Base-by-base conservation (phyloP, 1,284 basidiomycete genomes). In the Trichosporon inkin region DNA sequence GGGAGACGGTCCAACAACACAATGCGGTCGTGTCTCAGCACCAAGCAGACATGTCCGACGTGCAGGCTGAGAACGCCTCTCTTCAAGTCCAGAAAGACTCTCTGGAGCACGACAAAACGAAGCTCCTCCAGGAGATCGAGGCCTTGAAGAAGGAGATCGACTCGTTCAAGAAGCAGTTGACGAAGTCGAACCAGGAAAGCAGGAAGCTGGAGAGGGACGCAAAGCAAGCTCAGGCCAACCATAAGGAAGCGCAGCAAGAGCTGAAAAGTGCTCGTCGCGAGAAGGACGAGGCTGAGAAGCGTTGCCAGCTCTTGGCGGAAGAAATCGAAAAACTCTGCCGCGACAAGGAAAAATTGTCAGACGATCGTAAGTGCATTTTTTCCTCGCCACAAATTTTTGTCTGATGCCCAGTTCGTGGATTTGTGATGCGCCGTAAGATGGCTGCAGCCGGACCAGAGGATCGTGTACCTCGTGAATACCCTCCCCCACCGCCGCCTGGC, bases 181-280 rank as follows among this genome's bases (percentile, higher is more conserved):
- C 44, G 14, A 49, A 49, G 44, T 28, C 24, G 14, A 49, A 32
- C 13, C 44, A 49, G 14, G 44, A 49, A 16, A 49, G 1, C 53
- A 44, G 36, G 28, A 38, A 51, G 37, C 53, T 58, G 20, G 54
- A 58, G 40, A 55, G 24, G 10, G 62, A 61, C 14, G 51, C 35
- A 6, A 39, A 58, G 36, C 54, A 58, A 51, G 40, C 60, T 11
- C 32, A 60, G 28, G 20, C 20, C 20, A 57, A 63, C 22, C 52
- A 55, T 14, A 55, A 52, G 37, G 24, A 34, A 22, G 35, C 49
- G 1, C 52, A 57, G 53, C 58, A 60, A 20, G 49, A 39, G 10
- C 28, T 41, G 1, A 22, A 55, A 13, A 49, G 7, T 2, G 8
- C 28, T 7, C 44, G 44, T 49, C 44, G 44, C 22, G 44, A 49